A percentile compares a stretch with the other conserved stretches of the same genome.
These are phyloP conservation scores for Trichomonascaceae sp. DNA, from an alignment of 1,139 yeast species.

Conservation along the genomic window DNA sequence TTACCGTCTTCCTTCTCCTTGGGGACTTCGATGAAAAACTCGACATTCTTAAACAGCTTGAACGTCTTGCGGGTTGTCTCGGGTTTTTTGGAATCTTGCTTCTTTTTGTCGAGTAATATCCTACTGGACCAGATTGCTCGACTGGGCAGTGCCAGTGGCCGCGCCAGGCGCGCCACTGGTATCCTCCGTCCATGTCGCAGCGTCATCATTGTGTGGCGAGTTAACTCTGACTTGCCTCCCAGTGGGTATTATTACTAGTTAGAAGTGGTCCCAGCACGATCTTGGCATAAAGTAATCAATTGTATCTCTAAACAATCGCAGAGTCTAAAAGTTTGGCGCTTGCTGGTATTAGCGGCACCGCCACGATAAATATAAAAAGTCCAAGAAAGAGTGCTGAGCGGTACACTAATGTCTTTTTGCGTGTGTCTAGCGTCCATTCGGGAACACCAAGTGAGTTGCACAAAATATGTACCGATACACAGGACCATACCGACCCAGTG, in stretches of 20 bases:
- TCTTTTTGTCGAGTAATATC: no score
- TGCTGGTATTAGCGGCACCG: no score
- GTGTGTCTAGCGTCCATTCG: constrained; percentile 18
- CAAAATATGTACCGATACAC: constrained; percentile 50
- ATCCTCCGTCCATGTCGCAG: no score
- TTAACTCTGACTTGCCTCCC: no score
- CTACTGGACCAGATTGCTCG: no score
- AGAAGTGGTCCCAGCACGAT: no score
- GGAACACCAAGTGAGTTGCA: constrained; percentile 84
- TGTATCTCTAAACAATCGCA: neutral
- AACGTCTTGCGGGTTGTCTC: neutral
- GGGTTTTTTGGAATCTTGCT: no score
- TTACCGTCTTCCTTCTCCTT: neutral
- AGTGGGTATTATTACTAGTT: no score
- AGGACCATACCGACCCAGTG: constrained; percentile 47
- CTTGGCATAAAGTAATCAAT: no score
- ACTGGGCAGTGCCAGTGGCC: no score
- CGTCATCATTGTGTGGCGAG: no score
- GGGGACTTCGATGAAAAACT: neutral
- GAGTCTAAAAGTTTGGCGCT: neutral
- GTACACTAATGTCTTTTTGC: constrained; percentile 23
- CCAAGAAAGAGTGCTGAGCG: constrained; percentile 35
- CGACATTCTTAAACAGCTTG: neutral
- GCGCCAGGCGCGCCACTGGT: no score
- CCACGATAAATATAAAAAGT: constrained; percentile 27